Evolutionary conservation across 2,329 filamentous ascomycete genomes (phyloP).

Genomic region (Talaromyces sp.): DNA sequence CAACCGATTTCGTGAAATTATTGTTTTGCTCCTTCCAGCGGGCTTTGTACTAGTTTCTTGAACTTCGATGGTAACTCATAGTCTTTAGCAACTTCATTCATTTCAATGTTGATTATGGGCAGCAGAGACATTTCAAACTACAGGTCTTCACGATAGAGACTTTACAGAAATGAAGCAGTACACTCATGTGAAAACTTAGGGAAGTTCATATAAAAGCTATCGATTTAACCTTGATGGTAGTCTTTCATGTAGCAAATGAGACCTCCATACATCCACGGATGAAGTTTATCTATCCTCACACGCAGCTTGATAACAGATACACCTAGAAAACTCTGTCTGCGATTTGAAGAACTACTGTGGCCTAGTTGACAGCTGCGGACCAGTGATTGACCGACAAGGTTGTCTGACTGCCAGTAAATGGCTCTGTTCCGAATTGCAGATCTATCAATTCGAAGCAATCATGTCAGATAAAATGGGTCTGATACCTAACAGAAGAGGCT

Average conservation of each 20-base stretch:
- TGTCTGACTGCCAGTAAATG: constrained; percentile 52
- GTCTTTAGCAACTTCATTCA: not conserved
- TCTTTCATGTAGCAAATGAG: not conserved
- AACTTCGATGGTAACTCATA: not conserved
- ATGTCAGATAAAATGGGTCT: not conserved
- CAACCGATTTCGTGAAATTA: not conserved
- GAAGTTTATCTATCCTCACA: not conserved
- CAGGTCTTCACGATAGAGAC: not conserved
- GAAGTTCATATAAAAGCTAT: not conserved
- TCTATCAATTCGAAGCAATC: constrained; percentile 10
- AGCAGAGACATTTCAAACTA: not conserved
- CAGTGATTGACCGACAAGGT: constrained; percentile 26
- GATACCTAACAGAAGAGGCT: constrained; percentile 20
- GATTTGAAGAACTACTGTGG: not conserved
- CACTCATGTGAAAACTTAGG: not conserved
- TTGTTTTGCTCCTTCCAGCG: not conserved
- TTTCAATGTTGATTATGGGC: not conserved
- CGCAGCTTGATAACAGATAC: not conserved
- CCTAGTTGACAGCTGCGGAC: constrained; percentile 17
- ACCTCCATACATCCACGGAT: not conserved
- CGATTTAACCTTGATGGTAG: not conserved
- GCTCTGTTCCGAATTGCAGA: constrained; percentile 53
- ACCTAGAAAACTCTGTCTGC: not conserved
- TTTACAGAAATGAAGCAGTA: not conserved
- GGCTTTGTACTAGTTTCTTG: not conserved